phyloP scores from a whole-genome alignment of 768 basidiomycete species.

The Cubamyces lactineus region DNA sequence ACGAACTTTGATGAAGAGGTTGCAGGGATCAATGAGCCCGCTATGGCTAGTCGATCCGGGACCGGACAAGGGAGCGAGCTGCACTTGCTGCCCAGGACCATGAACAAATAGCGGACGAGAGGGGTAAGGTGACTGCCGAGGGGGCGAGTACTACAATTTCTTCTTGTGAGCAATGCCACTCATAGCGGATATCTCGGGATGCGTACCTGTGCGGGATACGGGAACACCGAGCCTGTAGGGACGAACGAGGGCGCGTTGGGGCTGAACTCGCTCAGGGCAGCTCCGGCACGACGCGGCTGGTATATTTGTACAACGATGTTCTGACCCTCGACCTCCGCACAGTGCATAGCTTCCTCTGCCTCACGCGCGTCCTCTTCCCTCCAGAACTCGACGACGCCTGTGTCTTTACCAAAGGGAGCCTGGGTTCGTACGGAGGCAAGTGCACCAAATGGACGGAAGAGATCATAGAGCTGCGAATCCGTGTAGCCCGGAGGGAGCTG shows the following conservation, averaged over 20 bases:
- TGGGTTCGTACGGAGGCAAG: slow-evolving; percentile 77
- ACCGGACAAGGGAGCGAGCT: slow-evolving; percentile 71
- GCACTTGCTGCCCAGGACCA: slow-evolving; percentile 90
- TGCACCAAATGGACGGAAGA: slow-evolving; percentile 84
- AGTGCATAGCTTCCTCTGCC: slow-evolving; percentile 84
- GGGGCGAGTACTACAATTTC: slow-evolving; percentile 64
- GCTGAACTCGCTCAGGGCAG: slow-evolving; percentile 65
- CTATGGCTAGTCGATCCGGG: slow-evolving; percentile 85
- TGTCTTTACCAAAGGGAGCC: slow-evolving; percentile 76
- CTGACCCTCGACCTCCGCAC: slow-evolving; percentile 79
- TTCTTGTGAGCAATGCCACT: not conserved
- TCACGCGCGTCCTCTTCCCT: slow-evolving; percentile 80
- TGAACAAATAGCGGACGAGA: slow-evolving; percentile 67
- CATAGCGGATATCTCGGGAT: not conserved
- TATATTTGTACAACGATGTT: slow-evolving; percentile 85
- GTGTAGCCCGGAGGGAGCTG: slow-evolving; percentile 72
- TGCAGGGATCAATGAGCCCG: slow-evolving; percentile 89
- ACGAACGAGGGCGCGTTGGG: slow-evolving; percentile 76
- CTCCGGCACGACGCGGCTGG: slow-evolving; percentile 62
- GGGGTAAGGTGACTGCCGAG: slow-evolving; percentile 51
- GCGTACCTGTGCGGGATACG: slow-evolving; percentile 64
- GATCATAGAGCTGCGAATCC: slow-evolving; percentile 78
- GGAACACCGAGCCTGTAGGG: slow-evolving; percentile 65
- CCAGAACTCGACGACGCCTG: slow-evolving; percentile 84
- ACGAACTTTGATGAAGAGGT: slow-evolving; percentile 83